These are phyloP conservation scores for Boletus barrowsii DNA, from an alignment of 768 basidiomycete species.

Conservation along the genomic window DNA sequence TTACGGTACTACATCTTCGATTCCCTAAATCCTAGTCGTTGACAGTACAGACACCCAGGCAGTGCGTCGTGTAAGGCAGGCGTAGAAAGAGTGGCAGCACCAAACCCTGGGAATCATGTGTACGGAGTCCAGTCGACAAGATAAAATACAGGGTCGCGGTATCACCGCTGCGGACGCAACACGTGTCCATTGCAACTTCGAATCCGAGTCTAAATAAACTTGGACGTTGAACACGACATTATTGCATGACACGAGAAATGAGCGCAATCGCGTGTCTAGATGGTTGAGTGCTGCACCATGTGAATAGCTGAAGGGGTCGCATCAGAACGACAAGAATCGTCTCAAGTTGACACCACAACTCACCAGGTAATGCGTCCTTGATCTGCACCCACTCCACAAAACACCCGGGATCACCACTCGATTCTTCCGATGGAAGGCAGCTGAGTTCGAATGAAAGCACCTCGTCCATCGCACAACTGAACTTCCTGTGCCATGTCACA, in stretches of 20 bases:
- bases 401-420: slow-evolving; percentile 5
- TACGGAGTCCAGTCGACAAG: too few relatives aligned
- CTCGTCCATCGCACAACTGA: slow-evolving; percentile 7
- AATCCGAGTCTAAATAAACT: too few relatives aligned
- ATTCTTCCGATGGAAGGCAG: slow-evolving; percentile 6
- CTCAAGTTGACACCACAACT: not conserved
- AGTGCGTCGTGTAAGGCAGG: too few relatives aligned
- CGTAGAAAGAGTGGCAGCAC: too few relatives aligned
- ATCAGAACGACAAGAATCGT: not conserved
- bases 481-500: slow-evolving; percentile 9
- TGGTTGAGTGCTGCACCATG: slow-evolving; percentile 10
- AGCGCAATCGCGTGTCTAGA: not conserved
- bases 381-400: slow-evolving; percentile 13
- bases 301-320: slow-evolving; percentile 2
- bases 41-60: too few relatives aligned
- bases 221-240: too few relatives aligned
- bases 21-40: too few relatives aligned
- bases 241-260: too few relatives aligned
- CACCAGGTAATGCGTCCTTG: slow-evolving; percentile 9
- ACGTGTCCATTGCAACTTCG: too few relatives aligned
- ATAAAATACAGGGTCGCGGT: too few relatives aligned
- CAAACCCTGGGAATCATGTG: too few relatives aligned
- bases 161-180: too few relatives aligned
- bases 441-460: slow-evolving; percentile 14
- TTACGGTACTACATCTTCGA: not conserved